A percentile compares a stretch with the other conserved stretches of the same genome.
Evolutionary conservation across 2,329 filamentous ascomycete genomes (phyloP).

Genomic region (Drechmeria coniospora): DNA sequence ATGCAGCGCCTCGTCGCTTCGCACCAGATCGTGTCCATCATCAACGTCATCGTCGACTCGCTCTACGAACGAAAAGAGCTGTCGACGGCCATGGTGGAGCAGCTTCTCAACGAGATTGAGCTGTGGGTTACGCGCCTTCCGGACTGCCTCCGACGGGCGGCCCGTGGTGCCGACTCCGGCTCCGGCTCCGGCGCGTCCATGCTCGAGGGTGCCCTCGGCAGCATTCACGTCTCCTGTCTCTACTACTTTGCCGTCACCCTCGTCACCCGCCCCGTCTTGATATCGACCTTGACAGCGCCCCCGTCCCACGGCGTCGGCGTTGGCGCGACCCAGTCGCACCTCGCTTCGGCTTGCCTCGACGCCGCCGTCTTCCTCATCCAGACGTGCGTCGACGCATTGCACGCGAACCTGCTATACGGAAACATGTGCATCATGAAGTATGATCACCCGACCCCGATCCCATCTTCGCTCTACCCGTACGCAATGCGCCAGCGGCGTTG

Average conservation of each 20-base stretch:
- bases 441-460: conserved; percentile 6
- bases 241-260: conserved; percentile 45
- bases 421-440: conserved; percentile 47
- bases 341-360: conserved; percentile 39
- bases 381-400: conserved; percentile 32
- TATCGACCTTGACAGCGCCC: conserved; percentile 29
- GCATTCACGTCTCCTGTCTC: conserved; percentile 37
- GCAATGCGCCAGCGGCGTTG: too few species aligned
- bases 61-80: conserved; percentile 24
- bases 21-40: conserved; percentile 25
- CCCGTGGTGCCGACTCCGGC: conserved; percentile 5
- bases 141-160: conserved; percentile 11
- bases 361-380: conserved; percentile 39
- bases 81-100: conserved; percentile 18
- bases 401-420: conserved; percentile 26
- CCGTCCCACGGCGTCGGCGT: conserved; percentile 11
- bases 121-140: conserved; percentile 30
- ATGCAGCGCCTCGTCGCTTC: conserved; percentile 19
- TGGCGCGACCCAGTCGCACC: conserved; percentile 14
- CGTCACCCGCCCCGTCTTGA: conserved; percentile 38
- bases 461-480: background rate
- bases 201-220: conserved; percentile 29
- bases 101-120: conserved; percentile 24
- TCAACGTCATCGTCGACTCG: conserved; percentile 26
- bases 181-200: conserved; percentile 4